Evolutionary conservation across 129 eudicot species (phyloP).

Genomic region (Centella asiatica): DNA sequence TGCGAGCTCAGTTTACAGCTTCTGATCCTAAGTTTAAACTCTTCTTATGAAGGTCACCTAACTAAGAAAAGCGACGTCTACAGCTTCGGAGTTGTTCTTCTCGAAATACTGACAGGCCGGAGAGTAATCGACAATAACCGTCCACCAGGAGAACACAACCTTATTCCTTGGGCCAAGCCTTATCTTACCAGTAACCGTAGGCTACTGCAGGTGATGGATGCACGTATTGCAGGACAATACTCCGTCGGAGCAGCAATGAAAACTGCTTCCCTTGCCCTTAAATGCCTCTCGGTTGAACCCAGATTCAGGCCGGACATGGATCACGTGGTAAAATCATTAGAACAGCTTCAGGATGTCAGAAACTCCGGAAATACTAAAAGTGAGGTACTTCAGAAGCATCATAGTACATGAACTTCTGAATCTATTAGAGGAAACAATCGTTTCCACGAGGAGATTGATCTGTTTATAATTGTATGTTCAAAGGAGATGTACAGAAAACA

Average conservation of each 20-base stretch:
- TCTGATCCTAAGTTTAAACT: not conserved
- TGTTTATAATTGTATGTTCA: no score
- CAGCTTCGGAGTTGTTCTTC: slow-evolving; percentile 88
- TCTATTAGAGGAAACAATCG: not conserved
- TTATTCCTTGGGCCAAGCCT: slow-evolving; percentile 76
- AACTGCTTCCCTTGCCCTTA: slow-evolving; percentile 57
- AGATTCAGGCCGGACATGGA: slow-evolving; percentile 58
- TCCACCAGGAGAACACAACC: slow-evolving; percentile 60
- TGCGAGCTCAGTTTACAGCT: not conserved
- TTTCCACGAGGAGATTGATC: not conserved
- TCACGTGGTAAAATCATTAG: slow-evolving; percentile 62
- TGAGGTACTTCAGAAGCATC: slow-evolving; percentile 8
- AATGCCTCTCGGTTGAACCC: slow-evolving; percentile 60
- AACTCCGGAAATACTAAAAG: slow-evolving; percentile 15
- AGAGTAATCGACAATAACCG: slow-evolving; percentile 67
- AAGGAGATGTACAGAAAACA: no score
- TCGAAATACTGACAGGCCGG: slow-evolving; percentile 74
- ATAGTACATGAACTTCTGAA: not conserved
- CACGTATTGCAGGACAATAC: slow-evolving; percentile 63
- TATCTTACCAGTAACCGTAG: slow-evolving; percentile 52
- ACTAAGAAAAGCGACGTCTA: slow-evolving; percentile 82
- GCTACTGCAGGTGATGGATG: slow-evolving; percentile 59
- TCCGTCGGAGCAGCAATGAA: slow-evolving; percentile 37
- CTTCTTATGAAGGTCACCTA: slow-evolving; percentile 58
- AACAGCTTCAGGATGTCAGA: slow-evolving; percentile 49